These are phyloP conservation scores for Lentinula aciculospora DNA, from an alignment of 768 basidiomycete genomes.

Conservation along the genomic window DNA sequence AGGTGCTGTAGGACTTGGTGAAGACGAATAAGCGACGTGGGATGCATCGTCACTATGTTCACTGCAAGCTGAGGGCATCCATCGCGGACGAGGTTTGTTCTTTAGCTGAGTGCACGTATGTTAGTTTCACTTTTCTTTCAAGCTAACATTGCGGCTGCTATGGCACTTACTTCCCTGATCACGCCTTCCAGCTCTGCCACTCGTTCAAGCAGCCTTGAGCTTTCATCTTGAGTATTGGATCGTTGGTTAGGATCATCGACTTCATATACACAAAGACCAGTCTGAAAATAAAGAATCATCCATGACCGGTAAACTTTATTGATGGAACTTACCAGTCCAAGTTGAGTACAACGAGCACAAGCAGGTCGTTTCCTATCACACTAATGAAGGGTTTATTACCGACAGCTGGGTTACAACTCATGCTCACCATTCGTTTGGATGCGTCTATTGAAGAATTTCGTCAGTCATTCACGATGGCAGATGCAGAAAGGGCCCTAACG, in stretches of 20 bases:
- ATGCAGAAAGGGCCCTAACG: slow-evolving; percentile 14
- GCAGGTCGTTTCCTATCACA: slow-evolving; percentile 47
- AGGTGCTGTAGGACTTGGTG: too few species aligned
- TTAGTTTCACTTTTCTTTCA: not conserved
- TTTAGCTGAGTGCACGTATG: slow-evolving; percentile 42
- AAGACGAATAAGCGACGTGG: slow-evolving; percentile 1
- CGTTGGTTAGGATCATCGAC: slow-evolving; percentile 69
- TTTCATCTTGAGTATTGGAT: slow-evolving; percentile 52
- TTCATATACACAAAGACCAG: slow-evolving; percentile 80
- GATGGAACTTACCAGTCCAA: slow-evolving; percentile 34
- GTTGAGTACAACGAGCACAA: slow-evolving; percentile 44
- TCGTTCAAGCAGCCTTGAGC: slow-evolving; percentile 59
- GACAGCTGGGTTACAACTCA: not conserved
- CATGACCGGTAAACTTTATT: not conserved
- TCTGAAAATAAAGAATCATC: slow-evolving; percentile 31
- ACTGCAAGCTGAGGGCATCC: slow-evolving; percentile 27
- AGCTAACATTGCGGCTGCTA: not conserved
- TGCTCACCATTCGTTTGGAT: slow-evolving; percentile 64
- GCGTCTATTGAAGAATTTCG: slow-evolving; percentile 25
- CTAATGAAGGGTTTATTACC: slow-evolving; percentile 14
- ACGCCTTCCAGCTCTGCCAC: slow-evolving; percentile 83
- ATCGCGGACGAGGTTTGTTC: slow-evolving; percentile 68
- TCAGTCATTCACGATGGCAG: not conserved
- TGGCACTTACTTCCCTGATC: slow-evolving; percentile 65
- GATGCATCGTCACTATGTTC: not conserved